Conservation (phyloP, 2,329 filamentous ascomycete species). For the Thyridium curvatum region DNA sequence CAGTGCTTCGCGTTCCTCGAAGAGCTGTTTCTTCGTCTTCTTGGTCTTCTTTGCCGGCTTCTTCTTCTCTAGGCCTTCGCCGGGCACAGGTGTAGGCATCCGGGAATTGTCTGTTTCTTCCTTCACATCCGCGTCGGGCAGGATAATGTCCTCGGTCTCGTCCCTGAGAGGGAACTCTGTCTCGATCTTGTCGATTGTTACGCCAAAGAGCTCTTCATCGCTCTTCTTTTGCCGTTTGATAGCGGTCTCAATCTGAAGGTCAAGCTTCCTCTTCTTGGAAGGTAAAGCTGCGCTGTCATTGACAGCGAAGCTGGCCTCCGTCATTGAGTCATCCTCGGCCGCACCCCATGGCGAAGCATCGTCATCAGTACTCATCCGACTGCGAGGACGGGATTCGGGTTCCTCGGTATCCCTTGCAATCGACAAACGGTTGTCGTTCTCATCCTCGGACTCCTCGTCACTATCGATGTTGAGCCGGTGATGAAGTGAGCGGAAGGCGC, state of each 20-base stretch:
- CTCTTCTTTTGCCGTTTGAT: constrained; percentile 75
- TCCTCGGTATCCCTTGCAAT: constrained; percentile 75
- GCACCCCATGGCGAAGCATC: constrained; percentile 40
- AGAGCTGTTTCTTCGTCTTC: constrained; percentile 72
- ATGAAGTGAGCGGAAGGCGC: constrained; percentile 72
- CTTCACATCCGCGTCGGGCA: constrained; percentile 40
- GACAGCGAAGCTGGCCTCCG: constrained; percentile 64
- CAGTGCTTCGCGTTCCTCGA: constrained; percentile 59
- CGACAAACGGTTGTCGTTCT: constrained; percentile 53
- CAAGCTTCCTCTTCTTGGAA: constrained; percentile 68
- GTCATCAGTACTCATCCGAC: constrained; percentile 62
- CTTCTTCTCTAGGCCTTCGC: constrained; percentile 41
- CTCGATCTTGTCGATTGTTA: constrained; percentile 49
- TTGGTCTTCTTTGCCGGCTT: constrained; percentile 65
- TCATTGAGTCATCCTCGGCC: constrained; percentile 60
- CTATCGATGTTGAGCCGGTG: constrained; percentile 70
- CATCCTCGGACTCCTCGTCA: constrained; percentile 86
- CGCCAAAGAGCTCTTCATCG: constrained; percentile 71
- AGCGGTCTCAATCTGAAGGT: constrained; percentile 60
- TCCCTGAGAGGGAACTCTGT: constrained; percentile 39
- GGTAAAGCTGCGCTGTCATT: constrained; percentile 38
- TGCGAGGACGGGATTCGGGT: constrained; percentile 73
- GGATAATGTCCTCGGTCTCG: constrained; percentile 42
- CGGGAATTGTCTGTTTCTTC: constrained; percentile 38
- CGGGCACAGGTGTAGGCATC: constrained; percentile 38